Percentiles rank a stretch among this genome's conserved stretches.
These are phyloP conservation scores for Vigna mungo DNA, from an alignment of 306 rosid genomes.

Conservation along the genomic window DNA sequence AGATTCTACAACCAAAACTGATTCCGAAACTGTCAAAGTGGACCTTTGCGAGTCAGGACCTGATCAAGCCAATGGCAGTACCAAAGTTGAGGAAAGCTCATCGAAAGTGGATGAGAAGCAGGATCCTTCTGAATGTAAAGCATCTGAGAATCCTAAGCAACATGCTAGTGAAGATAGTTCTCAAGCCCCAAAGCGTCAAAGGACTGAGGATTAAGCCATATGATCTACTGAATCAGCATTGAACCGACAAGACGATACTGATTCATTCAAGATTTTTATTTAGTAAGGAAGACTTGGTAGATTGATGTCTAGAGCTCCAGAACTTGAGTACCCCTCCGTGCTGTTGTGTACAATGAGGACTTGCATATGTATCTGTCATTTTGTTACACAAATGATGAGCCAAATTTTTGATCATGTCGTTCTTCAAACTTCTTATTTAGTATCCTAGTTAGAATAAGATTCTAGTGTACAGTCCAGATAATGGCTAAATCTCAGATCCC, in stretches of 20 bases:
- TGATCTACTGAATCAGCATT: slow-evolving; percentile 57
- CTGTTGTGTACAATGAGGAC: slow-evolving; percentile 32
- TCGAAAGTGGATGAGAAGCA: slow-evolving; percentile 48
- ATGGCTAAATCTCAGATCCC: slow-evolving; percentile 34
- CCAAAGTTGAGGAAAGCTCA: slow-evolving; percentile 44
- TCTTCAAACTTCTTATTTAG: slow-evolving; percentile 39
- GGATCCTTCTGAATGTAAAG: slow-evolving; percentile 50
- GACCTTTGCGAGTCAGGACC: slow-evolving; percentile 45
- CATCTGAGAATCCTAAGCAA: slow-evolving; percentile 49
- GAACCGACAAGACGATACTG: slow-evolving; percentile 52
- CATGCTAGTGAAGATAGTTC: slow-evolving; percentile 51
- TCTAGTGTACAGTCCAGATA: slow-evolving; percentile 48
- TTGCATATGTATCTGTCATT: slow-evolving; percentile 38
- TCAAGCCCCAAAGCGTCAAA: slow-evolving; percentile 68
- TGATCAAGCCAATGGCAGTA: slow-evolving; percentile 49
- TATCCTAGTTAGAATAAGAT: slow-evolving; percentile 46
- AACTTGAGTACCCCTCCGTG: slow-evolving; percentile 34
- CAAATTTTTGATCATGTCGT: slow-evolving; percentile 45
- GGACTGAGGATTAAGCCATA: slow-evolving; percentile 58
- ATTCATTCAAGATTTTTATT: slow-evolving; percentile 48
- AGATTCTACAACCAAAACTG: slow-evolving; percentile 60
- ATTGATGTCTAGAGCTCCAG: slow-evolving; percentile 51
- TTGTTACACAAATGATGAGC: slow-evolving; percentile 41
- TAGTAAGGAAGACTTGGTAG: slow-evolving; percentile 48
- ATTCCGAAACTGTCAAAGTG: slow-evolving; percentile 57